These are phyloP conservation scores for Agapanthus africanus DNA, from an alignment of 106 monocot genomes.

Conservation along the genomic window DNA sequence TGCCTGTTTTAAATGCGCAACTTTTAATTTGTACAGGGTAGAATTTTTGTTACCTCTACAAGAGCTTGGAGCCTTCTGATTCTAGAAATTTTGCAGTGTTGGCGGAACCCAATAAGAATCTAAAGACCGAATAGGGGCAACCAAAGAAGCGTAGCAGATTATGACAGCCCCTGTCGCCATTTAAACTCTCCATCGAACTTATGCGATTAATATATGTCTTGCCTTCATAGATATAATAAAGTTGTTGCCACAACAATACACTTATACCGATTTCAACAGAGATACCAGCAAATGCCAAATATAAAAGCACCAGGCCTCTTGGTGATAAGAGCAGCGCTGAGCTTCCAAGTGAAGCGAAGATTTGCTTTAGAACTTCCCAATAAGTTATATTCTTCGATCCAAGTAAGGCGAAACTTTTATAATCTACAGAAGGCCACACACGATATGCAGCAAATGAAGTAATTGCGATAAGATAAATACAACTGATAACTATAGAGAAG, in stretches of 20 bases:
- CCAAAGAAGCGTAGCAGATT: slow-evolving; percentile 73
- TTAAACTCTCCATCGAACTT: slow-evolving; percentile 25
- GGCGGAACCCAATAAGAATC: slow-evolving; percentile 34
- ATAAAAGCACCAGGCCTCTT: slow-evolving; percentile 65
- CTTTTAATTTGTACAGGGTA: not conserved
- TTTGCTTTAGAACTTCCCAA: slow-evolving; percentile 21
- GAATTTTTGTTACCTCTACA: slow-evolving; percentile 14
- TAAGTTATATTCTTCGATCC: slow-evolving; percentile 6
- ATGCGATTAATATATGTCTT: slow-evolving; percentile 62
- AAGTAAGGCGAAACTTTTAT: slow-evolving; percentile 4
- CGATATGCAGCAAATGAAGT: slow-evolving; percentile 33
- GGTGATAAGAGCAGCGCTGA: slow-evolving; percentile 48
- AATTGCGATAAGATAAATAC: slow-evolving; percentile 49
- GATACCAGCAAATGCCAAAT: slow-evolving; percentile 68
- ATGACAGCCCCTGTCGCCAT: slow-evolving; percentile 61
- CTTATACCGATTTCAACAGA: slow-evolving; percentile 59
- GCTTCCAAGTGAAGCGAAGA: slow-evolving; percentile 34
- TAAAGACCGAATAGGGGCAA: slow-evolving; percentile 55
- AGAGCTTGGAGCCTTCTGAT: slow-evolving; percentile 45
- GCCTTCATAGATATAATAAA: slow-evolving; percentile 74
- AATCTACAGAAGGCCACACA: slow-evolving; percentile 52
- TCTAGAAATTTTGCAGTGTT: slow-evolving; percentile 45
- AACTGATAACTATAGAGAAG: slow-evolving; percentile 63
- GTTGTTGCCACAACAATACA: slow-evolving; percentile 80
- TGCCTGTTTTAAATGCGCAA: not conserved